Evolutionary conservation across 208 protist species (phyloP), one percentile per base, ranked within the genome.

Genomic region (Acanthamoeba healyi): DNA sequence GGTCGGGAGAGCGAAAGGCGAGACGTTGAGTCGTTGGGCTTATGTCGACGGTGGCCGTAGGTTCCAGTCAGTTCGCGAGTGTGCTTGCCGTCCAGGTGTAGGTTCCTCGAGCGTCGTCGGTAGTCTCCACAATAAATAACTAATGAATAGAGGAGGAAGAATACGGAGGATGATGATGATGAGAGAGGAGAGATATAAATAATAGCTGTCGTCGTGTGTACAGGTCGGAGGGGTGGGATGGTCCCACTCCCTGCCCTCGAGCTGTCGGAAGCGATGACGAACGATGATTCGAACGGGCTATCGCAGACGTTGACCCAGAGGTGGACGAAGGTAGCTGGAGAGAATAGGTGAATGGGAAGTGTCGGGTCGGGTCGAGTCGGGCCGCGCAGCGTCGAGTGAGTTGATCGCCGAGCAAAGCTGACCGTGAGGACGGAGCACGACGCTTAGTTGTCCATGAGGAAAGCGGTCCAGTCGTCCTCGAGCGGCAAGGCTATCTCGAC

Each of bases 401-500:
- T n/a, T n/a, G n/a, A n/a, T n/a, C n/a, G n/a, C n/a, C n/a, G 46
- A 10, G 46, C 46, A 51, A 51, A 10, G 10, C 14, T 15, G 46
- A 51, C 46, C 14, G 17, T 51, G 10, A 1, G 19, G 58, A 22
- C 24, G 26, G 9, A 70, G 15, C n/a, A 17, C 32, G 14, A 7
- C n/a, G 44, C 10, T 56, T 22, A 84, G 74, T 84, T 84, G 74
- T 84, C 74, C 42, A 84, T 49, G n/a, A 84, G 74, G 44, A 84
- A 84, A 44, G 74, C 74, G 74, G 74, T 84, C 74, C 74, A 84
- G 44, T 84, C 74, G 44, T 84, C 74, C 74, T 84, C 74, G n/a
- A 84, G 74, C 74, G 74, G 74, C 46, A 84, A 56, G 74, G 74
- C 74, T 49, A 84, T 84, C 74, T 84, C 74, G 44, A 84, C 74